Base-by-base conservation (phyloP, 805 yeast genomes). In the Torulaspora gathmanii region DNA sequence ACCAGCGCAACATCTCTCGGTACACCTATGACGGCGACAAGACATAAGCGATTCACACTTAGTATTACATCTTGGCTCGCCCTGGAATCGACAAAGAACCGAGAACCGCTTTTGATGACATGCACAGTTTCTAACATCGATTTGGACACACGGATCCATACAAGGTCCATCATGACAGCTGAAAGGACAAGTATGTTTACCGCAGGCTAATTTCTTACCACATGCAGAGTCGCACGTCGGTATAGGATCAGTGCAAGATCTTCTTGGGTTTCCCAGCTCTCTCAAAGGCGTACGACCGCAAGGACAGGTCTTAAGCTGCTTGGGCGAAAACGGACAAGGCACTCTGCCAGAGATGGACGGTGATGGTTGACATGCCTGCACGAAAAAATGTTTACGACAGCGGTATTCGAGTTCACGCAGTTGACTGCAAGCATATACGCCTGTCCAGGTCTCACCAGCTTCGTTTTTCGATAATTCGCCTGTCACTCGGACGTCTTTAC, bases 21-120 rank as follows among this genome's bases (percentile, higher is more conserved):
- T 63, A 63, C 95, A 93, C 49, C 81, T 72, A 66, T 89, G 97
- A 48, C 87, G 78, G 49, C 91, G 78, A 62, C 97, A 89, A 49
- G 80, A 84, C 64, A 85, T 73, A 39, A 81, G 65, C 0, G 88
- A 85, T 36, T 79, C 77, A 64, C 96, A 90, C 58, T 82, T 82
- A 40, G 80, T 79, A 4, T 63, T 65, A 67, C 97, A 89, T 26
- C 63, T 68, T 13, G 96, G 88, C 3, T 66, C 56, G 40, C 69
- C 75, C n/a, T 72, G 50, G 47, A 83, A 77, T 38, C 64, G 65
- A 59, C 95, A 87, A 0, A 91, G 82, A 5, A 83, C 82, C 5
- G 72, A 58, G 60, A 69, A 86, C n/a, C 67, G 59, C 25, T 73
- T 68, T 55, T 72, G 72, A 1, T 77, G 77, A 64, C 97, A 89